A percentile compares a stretch with the other conserved stretches of the same genome.
These are phyloP conservation scores for Aspergillus sp. DNA, from an alignment of 2,329 filamentous ascomycete species.

Conservation along the genomic window DNA sequence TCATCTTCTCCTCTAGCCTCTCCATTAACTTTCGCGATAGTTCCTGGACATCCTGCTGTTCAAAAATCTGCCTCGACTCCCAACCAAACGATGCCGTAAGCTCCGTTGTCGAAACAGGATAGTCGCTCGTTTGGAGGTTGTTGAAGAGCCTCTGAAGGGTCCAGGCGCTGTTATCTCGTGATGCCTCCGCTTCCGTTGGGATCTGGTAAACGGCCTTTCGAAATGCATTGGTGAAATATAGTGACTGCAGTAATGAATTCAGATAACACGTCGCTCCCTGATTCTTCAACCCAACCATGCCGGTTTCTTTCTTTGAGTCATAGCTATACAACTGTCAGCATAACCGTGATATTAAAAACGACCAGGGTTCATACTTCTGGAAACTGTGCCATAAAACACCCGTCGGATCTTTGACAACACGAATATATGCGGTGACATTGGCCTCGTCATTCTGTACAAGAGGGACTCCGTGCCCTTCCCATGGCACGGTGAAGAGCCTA, in stretches of 20 bases:
- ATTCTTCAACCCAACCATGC: constrained; percentile 94
- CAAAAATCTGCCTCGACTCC: constrained; percentile 97
- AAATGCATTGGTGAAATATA: constrained; percentile 89
- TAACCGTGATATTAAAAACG: constrained; percentile 11
- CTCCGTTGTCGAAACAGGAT: constrained; percentile 85
- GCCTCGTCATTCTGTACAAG: constrained; percentile 50
- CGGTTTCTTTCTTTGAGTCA: constrained; percentile 98
- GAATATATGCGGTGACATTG: constrained; percentile 48
- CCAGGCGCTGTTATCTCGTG: constrained; percentile 84
- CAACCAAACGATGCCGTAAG: constrained; percentile 96
- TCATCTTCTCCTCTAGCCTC: constrained; percentile 96
- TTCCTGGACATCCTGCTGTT: constrained; percentile 98
- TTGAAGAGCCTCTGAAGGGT: constrained; percentile 93
- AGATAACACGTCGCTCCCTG: constrained; percentile 91
- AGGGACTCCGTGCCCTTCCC: constrained; percentile 66
- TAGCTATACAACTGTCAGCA: constrained; percentile 59
- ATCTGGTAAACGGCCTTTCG: constrained; percentile 97
- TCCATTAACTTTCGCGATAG: constrained; percentile 97
- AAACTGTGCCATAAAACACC: constrained; percentile 51
- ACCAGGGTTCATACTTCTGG: constrained; percentile 36
- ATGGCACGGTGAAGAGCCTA: constrained; percentile 76
- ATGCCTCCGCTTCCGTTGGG: constrained; percentile 81
- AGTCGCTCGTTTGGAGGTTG: constrained; percentile 80
- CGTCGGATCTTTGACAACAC: constrained; percentile 50
- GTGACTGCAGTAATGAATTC: constrained; percentile 78